Evolutionary conservation across 345 rosid genomes (phyloP), one percentile per base, ranked within the genome.

Genomic region (Euphorbia peplus): DNA sequence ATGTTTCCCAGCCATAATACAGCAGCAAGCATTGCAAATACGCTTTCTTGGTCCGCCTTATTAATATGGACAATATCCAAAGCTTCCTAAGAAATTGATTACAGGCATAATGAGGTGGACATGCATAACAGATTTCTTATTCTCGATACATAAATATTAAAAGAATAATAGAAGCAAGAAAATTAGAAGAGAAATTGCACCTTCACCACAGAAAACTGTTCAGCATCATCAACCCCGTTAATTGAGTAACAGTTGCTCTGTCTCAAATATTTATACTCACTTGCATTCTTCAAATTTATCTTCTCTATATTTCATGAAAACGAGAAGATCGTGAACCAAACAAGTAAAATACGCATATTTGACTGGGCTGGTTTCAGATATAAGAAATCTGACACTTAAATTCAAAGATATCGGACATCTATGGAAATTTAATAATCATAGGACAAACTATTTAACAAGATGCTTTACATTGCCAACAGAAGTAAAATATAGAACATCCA

Each of bases 1-100:
- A 90, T 77, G 69, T 95, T 88, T 83, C 99, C 99, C 62, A 95
- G 78, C 98, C 99, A 95, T 66, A 95, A 63, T n/a, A 95, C 98
- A 44, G 99, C 98, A 74, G 99, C 87, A 73, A 95, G 91, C 96
- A 91, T 91, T 65, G 97, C 89, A 69, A 91, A 95, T 9, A 90
- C 95, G 80, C 85, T 89, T 67, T 95, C 97, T 73, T 95, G 99
- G 81, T 95, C 93, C 79, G 90, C 96, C 83, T 87, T 85, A 87
- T 87, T 90, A 66, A 91, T 90, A 81, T 95, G 99, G 75, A 95
- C 99, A 83, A 85, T 72, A 81, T 95, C 91, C 70, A 95, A 80
- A 73, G 99, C 99, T 82, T 95, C 99, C 99, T 95, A 81, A 64
- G 22, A 57, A 32, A 60, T 46, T 50, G 59, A 54, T 42, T 69